Evolutionary conservation across 257 asterid species (phyloP), one percentile per base, ranked within the genome.

Genomic region (Scutellaria baicalensis): DNA sequence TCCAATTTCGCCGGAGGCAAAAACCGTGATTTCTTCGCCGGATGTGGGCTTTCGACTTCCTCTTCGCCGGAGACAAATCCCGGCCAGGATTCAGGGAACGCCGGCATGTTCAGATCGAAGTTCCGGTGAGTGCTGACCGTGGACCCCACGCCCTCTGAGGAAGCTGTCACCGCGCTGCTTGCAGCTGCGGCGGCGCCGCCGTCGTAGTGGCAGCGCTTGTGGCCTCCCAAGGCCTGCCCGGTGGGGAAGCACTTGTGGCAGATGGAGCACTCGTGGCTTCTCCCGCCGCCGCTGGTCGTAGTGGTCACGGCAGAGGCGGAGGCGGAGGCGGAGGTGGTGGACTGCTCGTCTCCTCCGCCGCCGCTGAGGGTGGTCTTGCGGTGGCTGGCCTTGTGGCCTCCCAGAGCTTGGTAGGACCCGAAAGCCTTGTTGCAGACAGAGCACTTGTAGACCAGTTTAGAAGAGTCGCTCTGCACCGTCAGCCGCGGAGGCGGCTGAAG

Each of bases 301-400:
- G 74, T 12, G 13, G 77, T 49, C 7, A 65, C n/a, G 4, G 83
- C 20, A 3, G 68, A 13, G 11, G 77, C 27, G 16, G 54, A 58
- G 8, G 82, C 66, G 59, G 83, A 66, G n/a, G 78, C 65, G 49
- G 84, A 64, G 14, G 82, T 38, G 62, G 82, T 73, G 64, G 85
- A 70, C 23, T 50, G 66, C 20, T 77, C 79, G 42, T 71, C 78
- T 6, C 57, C 79, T 8, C 68, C 78, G 66, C 48, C 72, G 27
- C 47, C 68, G 42, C 56, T 59, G 7, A 5, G 14, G 59, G 2
- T 42, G 67, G 44, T 58, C 60, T 82, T 86, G 71, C 93, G 82
- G 82, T 86, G 93, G 78, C 93, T 86, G 54, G 93, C 90, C 79
- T 87, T 87, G 82, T 86, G 93, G 9, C 93, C 93, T 0, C 93